These are phyloP conservation scores for Lagerstroemia speciosa DNA, from an alignment of 345 rosid genomes.

Conservation along the genomic window DNA sequence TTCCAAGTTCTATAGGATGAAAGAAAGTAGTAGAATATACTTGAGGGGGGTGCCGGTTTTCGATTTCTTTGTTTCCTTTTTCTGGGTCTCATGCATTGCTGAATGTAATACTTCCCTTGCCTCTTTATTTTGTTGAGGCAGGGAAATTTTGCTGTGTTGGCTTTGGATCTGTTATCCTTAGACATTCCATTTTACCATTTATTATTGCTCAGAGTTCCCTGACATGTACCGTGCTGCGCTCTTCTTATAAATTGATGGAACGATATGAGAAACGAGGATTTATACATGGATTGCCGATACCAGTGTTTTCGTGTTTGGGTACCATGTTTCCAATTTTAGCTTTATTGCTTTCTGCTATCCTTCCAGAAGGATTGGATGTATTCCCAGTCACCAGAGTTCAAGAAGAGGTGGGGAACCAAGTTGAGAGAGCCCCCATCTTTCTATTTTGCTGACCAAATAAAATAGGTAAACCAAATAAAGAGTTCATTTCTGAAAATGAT, in stretches of 20 bases:
- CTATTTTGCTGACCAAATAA: no score
- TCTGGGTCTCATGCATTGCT: background rate
- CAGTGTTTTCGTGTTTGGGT: background rate
- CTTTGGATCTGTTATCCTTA: background rate
- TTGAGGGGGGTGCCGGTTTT: conserved; percentile 1
- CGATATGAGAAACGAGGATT: background rate
- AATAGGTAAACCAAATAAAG: no score
- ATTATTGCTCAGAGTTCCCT: background rate
- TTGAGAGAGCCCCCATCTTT: no score
- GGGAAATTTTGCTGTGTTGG: conserved; percentile 9
- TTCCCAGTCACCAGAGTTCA: no score
- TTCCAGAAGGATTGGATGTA: no score
- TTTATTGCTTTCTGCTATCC: no score
- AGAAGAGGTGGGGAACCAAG: no score
- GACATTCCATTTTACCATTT: background rate
- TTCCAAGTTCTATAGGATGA: background rate
- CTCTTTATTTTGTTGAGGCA: conserved; percentile 19
- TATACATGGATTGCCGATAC: background rate
- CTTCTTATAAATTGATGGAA: background rate
- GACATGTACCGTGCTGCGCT: background rate
- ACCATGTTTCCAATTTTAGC: background rate
- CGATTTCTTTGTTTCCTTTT: background rate
- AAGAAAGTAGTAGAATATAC: background rate
- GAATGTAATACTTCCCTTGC: conserved; percentile 24
- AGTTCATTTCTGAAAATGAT: no score